Base-by-base conservation (phyloP, 768 basidiomycete genomes). In the Galerina marginata region DNA sequence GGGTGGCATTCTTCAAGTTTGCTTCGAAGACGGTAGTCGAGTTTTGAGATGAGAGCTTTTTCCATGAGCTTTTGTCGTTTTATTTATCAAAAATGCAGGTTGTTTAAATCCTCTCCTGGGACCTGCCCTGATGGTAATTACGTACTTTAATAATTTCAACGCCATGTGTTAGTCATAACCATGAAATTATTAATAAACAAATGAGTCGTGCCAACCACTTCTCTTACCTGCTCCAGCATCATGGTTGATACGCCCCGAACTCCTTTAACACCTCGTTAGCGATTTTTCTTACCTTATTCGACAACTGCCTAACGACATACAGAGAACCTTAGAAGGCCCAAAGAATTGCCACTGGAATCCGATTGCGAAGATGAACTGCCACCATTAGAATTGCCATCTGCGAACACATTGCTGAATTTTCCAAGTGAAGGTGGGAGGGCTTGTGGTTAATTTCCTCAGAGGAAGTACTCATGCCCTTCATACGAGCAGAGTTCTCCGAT, bases 301-400 rank as follows among this genome's bases (percentile, higher is more conserved):
- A 14, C 1, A 42, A 3, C 6, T 15, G 43, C 15, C 3, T n/a
- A 33, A 33, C 2, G 29, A 33, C 4, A 5, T 11, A 9, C 49
- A 59, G 58, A 59, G 46, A 47, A 53, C n/a, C 20, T 59, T 6
- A 48, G 58, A 47, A 44, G 14, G 6, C 58, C 58, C 0, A 67
- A 63, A 51, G 63, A 64, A 4, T 37, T 67, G 25, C 66, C 66
- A 9, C 44, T 62, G 4, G 61, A 62, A 10, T 62, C 62, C n/a
- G 62, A 63, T 23, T 38, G 37, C 11, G 65, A 63, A 43, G 59
- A 63, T 14, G 33, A 51, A 14, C 36, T 67, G 14, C 58, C 66
- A n/a, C 61, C 66, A 7, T 48, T 67, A 33, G 56, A 56, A 0
- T 38, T 67, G 20, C 63, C 61, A 0, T 65, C 66, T 37, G 63